Percentiles rank a stretch among this genome's conserved stretches.
These are phyloP conservation scores for Triticum dicoccoides DNA, from an alignment of 176 grass and related monocot genomes.

Conservation along the genomic window DNA sequence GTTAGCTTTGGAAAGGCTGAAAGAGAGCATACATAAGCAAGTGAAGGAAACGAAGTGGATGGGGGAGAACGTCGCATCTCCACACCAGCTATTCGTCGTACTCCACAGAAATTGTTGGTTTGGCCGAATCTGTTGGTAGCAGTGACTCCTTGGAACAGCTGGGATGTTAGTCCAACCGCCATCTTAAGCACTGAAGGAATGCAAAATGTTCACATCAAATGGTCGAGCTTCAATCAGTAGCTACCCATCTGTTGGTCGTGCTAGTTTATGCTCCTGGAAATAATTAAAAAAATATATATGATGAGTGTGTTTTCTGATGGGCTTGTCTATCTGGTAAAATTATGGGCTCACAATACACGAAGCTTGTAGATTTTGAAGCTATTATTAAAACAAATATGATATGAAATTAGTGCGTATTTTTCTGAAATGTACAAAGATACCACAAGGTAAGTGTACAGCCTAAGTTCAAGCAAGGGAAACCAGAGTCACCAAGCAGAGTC, in stretches of 20 bases:
- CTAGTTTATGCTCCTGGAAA: conserved; percentile 21
- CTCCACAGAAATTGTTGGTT: conserved; percentile 46
- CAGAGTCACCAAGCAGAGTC: too few species aligned
- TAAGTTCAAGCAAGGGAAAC: too few species aligned
- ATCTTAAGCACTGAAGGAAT: conserved; percentile 34
- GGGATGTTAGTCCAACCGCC: conserved; percentile 65
- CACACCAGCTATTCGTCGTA: conserved; percentile 11
- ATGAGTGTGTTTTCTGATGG: neutral
- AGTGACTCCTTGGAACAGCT: conserved; percentile 60
- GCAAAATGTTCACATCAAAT: conserved; percentile 28
- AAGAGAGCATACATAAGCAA: conserved; percentile 45
- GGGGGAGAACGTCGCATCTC: conserved; percentile 56
- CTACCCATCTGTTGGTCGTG: conserved; percentile 7
- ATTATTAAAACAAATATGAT: too few species aligned
- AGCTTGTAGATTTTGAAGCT: too few species aligned
- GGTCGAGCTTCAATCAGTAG: neutral
- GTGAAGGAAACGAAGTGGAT: conserved; percentile 44
- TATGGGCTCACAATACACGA: too few species aligned
- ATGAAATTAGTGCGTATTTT: too few species aligned
- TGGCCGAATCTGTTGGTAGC: conserved; percentile 37
- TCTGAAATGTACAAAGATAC: too few species aligned
- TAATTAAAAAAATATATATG: neutral
- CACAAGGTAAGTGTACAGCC: too few species aligned
- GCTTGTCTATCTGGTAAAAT: neutral
- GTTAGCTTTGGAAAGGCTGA: neutral